Conservation (phyloP, 345 rosid genomes). For the Gynandropsis gynandra region DNA sequence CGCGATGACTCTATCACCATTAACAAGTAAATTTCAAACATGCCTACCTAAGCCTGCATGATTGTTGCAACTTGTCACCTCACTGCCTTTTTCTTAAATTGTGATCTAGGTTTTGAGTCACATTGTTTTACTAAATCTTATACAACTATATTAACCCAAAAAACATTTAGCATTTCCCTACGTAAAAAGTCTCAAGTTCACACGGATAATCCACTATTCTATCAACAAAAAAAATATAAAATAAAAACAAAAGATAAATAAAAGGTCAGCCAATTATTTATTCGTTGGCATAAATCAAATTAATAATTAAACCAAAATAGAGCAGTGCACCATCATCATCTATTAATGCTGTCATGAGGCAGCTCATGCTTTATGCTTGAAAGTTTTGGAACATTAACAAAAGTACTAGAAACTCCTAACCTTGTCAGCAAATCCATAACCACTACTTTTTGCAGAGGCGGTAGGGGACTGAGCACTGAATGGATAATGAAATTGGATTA, state of each 20-base stretch:
- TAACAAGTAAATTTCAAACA: constrained; percentile 11
- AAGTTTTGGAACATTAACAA: neutral
- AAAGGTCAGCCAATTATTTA: neutral
- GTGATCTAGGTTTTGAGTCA: neutral
- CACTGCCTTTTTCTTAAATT: neutral
- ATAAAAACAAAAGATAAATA: too few species aligned
- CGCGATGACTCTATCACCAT: neutral
- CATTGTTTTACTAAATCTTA: neutral
- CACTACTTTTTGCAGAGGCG: constrained; percentile 61
- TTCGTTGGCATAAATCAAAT: neutral
- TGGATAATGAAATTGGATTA: neutral
- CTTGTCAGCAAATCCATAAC: constrained; percentile 99
- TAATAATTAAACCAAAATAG: constrained; percentile 8
- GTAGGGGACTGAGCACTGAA: constrained; percentile 57
- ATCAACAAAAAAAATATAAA: too few species aligned
- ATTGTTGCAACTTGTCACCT: neutral
- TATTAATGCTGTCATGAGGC: neutral
- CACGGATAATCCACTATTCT: neutral
- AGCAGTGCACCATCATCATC: neutral
- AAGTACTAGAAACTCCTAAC: constrained; percentile 34
- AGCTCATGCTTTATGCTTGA: neutral
- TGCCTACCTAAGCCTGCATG: neutral
- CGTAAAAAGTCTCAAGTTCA: neutral
- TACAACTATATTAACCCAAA: constrained; percentile 1
- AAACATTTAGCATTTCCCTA: neutral